Evolutionary conservation across 768 basidiomycete species (phyloP).

Genomic region (Lactarius quietus): DNA sequence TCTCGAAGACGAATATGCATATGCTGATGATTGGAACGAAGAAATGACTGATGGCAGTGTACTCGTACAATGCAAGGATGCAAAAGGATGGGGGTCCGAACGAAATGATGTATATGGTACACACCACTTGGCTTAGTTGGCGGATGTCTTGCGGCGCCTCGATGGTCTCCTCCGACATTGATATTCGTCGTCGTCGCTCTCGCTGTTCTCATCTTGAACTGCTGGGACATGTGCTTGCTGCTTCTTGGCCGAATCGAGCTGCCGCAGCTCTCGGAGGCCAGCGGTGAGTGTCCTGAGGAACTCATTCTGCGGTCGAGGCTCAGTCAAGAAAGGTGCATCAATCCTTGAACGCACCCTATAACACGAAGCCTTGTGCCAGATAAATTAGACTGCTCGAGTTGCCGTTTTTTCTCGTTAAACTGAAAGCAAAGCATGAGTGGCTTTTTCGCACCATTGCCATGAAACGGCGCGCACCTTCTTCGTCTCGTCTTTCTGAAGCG

Average conservation of each 20-base stretch:
- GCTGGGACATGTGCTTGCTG: constrained; percentile 41
- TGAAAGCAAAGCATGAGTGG: constrained; percentile 29
- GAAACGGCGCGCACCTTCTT: constrained; percentile 50
- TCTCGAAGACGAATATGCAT: background rate
- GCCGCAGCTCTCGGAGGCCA: constrained; percentile 60
- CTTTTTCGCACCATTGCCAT: background rate
- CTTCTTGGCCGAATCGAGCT: constrained; percentile 52
- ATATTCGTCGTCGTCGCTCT: constrained; percentile 55
- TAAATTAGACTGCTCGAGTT: constrained; percentile 42
- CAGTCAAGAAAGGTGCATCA: constrained; percentile 4
- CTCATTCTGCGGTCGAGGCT: constrained; percentile 46
- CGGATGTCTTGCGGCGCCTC: constrained; percentile 28
- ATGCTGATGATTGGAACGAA: background rate
- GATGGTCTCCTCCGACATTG: constrained; percentile 34
- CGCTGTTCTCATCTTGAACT: constrained; percentile 41
- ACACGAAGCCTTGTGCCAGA: constrained; percentile 49
- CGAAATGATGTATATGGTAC: background rate
- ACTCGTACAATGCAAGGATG: constrained; percentile 1
- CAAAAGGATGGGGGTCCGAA: background rate
- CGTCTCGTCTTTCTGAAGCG: constrained; percentile 61
- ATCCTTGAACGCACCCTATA: constrained; percentile 48
- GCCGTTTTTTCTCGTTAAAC: constrained; percentile 64
- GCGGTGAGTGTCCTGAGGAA: constrained; percentile 60
- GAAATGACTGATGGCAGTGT: background rate
- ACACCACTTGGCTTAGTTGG: background rate